phyloP scores from a whole-genome alignment of 495 filamentous ascomycete species.

The Aspergillus cavernicola region DNA sequence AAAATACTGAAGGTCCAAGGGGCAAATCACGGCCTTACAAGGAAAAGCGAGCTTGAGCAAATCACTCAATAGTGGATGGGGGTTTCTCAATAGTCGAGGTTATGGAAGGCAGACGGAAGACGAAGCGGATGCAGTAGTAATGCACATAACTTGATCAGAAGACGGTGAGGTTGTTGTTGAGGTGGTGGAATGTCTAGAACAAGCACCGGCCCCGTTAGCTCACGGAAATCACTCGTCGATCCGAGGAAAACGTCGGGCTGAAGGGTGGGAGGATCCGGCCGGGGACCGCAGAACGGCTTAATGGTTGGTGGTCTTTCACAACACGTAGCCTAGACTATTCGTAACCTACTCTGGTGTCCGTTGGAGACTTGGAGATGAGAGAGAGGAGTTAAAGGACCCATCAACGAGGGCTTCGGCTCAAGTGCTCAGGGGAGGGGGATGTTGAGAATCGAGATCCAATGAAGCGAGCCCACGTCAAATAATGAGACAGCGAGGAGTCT shows the following conservation, averaged over 20 bases:
- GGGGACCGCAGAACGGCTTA: neutral
- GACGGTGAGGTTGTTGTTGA: slow-evolving; percentile 11
- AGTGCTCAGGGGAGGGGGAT: slow-evolving; percentile 26
- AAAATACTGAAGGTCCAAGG: slow-evolving; percentile 10
- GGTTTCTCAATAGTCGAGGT: slow-evolving; percentile 10
- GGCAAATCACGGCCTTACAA: slow-evolving; percentile 11
- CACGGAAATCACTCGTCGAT: slow-evolving; percentile 14
- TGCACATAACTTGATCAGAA: slow-evolving; percentile 21
- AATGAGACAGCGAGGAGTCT: slow-evolving; percentile 2
- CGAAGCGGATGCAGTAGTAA: slow-evolving; percentile 11
- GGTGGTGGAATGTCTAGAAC: slow-evolving; percentile 38
- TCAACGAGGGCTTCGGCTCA: slow-evolving; percentile 1
- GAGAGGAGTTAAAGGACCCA: too few species aligned
- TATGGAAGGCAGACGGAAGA: slow-evolving; percentile 17
- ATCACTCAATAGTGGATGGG: slow-evolving; percentile 12
- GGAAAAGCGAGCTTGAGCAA: neutral
- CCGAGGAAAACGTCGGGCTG: slow-evolving; percentile 12
- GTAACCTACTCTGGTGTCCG: neutral
- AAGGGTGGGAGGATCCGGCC: slow-evolving; percentile 4
- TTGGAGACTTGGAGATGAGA: too few species aligned
- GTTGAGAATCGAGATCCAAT: slow-evolving; percentile 36
- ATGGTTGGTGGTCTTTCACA: slow-evolving; percentile 3
- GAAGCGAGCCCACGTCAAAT: slow-evolving; percentile 40
- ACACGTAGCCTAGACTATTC: neutral
- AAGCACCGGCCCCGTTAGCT: slow-evolving; percentile 16